Percentiles rank a stretch among this genome's conserved stretches.
These are phyloP conservation scores for Chalara sp. DNA, from an alignment of 2,329 filamentous ascomycete species.

Conservation along the genomic window DNA sequence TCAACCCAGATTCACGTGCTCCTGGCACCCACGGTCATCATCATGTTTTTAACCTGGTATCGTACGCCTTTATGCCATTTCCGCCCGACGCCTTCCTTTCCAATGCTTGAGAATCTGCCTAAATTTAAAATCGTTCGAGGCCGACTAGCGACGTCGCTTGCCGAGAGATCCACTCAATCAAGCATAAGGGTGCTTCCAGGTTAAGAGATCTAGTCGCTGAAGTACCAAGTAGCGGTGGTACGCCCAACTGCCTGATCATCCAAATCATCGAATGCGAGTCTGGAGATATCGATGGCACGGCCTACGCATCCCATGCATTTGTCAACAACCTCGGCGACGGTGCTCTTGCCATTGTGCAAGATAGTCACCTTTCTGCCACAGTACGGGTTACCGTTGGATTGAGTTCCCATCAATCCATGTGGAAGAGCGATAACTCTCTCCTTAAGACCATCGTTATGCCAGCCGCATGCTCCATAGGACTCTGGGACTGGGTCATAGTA, in stretches of 20 bases:
- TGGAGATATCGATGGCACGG: conserved; percentile 53
- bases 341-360: conserved; percentile 51
- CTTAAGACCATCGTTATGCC: conserved; percentile 46
- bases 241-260: conserved; percentile 39
- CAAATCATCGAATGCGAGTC: conserved; percentile 48
- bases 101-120: no score
- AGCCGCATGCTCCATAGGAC: conserved; percentile 64
- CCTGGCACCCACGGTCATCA: neutral
- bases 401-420: conserved; percentile 51
- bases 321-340: conserved; percentile 57
- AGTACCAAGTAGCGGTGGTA: conserved; percentile 37
- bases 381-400: conserved; percentile 61
- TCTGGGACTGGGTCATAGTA: conserved; percentile 51
- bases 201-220: conserved; percentile 26
- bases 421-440: conserved; percentile 66
- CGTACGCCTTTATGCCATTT: no score
- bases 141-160: neutral
- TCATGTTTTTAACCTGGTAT: neutral
- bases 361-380: conserved; percentile 67
- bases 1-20: neutral
- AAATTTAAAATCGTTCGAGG: neutral
- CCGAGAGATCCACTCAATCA: neutral
- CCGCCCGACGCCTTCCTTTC: no score
- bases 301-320: conserved; percentile 65
- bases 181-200: neutral